These are phyloP conservation scores for Candida boleticola DNA, from an alignment of 805 yeast genomes.

Conservation along the genomic window DNA sequence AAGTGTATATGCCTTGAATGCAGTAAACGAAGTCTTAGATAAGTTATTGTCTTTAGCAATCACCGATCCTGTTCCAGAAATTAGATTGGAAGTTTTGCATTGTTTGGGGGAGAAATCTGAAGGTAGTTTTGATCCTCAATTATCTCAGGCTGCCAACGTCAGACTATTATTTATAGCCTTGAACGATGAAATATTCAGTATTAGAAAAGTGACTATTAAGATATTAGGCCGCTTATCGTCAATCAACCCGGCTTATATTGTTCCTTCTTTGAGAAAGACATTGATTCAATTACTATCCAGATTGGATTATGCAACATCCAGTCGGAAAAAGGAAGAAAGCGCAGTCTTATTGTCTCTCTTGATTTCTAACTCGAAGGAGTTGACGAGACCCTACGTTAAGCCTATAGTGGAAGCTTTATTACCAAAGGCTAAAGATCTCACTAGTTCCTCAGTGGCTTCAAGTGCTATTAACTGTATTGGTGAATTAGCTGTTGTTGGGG, in stretches of 20 bases:
- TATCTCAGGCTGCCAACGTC: constrained; percentile 92
- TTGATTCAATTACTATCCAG: constrained; percentile 82
- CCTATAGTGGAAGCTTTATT: constrained; percentile 85
- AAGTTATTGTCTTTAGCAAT: constrained; percentile 79
- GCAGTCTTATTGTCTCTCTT: constrained; percentile 72
- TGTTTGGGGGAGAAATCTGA: constrained; percentile 50
- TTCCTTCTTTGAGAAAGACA: constrained; percentile 86
- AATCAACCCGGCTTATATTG: constrained; percentile 92
- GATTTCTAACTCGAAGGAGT: constrained; percentile 72
- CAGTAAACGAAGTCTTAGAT: constrained; percentile 82
- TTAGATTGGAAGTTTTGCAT: constrained; percentile 73
- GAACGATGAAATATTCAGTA: constrained; percentile 85
- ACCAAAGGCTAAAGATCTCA: constrained; percentile 64
- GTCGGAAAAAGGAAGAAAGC: constrained; percentile 80
- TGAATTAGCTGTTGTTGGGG: constrained; percentile 83
- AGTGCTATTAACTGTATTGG: constrained; percentile 86
- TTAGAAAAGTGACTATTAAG: constrained; percentile 73
- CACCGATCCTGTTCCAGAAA: constrained; percentile 85
- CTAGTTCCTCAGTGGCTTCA: constrained; percentile 79
- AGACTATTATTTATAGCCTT: constrained; percentile 80
- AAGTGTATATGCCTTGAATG: constrained; percentile 73
- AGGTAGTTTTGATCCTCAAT: constrained; percentile 79
- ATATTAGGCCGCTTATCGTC: constrained; percentile 81
- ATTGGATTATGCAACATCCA: constrained; percentile 74
- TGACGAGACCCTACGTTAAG: constrained; percentile 87